Percentiles rank a stretch among this genome's conserved stretches.
Evolutionary conservation across 352 stramenopile genomes (phyloP).

Genomic region (Albugo candida): DNA sequence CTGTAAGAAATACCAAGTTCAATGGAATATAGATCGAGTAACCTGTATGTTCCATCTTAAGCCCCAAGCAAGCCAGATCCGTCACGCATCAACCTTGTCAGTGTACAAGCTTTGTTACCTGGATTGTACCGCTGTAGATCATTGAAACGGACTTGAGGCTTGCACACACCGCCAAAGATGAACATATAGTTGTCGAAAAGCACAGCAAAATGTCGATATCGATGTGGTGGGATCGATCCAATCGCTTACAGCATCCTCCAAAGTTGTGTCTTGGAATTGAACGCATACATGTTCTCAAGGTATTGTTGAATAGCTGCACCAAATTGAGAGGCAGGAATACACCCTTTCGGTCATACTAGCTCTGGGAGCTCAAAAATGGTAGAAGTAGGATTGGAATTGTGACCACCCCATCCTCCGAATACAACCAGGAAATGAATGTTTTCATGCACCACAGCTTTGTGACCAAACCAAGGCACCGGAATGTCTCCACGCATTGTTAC

Average conservation of each 20-base stretch:
- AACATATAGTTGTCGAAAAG: constrained; percentile 77
- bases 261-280: too few species aligned
- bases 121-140: too few species aligned
- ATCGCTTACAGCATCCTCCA: too few species aligned
- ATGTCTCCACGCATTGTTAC: too few species aligned
- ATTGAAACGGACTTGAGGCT: constrained; percentile 74
- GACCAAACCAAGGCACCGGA: constrained; percentile 65
- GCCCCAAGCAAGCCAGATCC: constrained; percentile 47
- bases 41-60: constrained; percentile 65
- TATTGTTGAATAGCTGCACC: constrained; percentile 74
- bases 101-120: constrained; percentile 5
- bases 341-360: constrained; percentile 40
- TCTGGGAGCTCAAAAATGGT: constrained; percentile 42
- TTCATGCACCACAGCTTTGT: constrained; percentile 60
- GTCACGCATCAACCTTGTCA: too few species aligned
- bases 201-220: too few species aligned
- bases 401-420: constrained; percentile 74
- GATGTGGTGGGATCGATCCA: too few species aligned
- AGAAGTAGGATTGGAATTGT: constrained; percentile 66
- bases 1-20: too few species aligned
- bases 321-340: constrained; percentile 35
- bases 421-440: constrained; percentile 60
- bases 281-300: too few species aligned
- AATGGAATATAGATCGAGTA: constrained; percentile 74
- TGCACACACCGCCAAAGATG: constrained; percentile 77